phyloP scores from a whole-genome alignment of 2,329 filamentous ascomycete genomes.

The Xylaria sp. region DNA sequence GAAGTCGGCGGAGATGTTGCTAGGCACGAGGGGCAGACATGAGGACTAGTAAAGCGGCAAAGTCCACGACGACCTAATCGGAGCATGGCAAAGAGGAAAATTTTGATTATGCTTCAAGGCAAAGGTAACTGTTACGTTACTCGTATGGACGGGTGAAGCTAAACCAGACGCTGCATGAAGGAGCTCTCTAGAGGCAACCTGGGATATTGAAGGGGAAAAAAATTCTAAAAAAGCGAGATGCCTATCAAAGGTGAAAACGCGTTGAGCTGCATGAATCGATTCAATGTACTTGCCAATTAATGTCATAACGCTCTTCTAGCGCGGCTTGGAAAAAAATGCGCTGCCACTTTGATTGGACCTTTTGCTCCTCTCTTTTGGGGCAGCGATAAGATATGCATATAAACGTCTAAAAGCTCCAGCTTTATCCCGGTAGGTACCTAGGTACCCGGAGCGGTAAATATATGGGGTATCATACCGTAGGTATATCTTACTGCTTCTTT shows the following conservation, averaged over 20 bases:
- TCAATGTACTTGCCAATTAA: neutral
- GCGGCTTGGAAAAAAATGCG: constrained; percentile 18
- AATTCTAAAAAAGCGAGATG: neutral
- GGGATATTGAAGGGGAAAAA: neutral
- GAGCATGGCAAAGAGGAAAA: constrained; percentile 49
- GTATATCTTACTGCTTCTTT: no score
- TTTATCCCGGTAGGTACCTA: neutral
- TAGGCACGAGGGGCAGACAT: constrained; percentile 48
- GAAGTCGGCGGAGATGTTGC: constrained; percentile 31
- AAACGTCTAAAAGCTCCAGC: neutral
- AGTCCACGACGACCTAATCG: constrained; percentile 47
- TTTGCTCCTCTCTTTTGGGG: neutral
- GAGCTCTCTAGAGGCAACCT: neutral
- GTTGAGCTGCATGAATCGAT: neutral
- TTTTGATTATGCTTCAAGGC: constrained; percentile 19
- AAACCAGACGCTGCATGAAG: constrained; percentile 12
- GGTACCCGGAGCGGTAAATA: no score
- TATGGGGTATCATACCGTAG: no score
- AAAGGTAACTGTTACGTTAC: constrained; percentile 18
- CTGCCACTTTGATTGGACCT: constrained; percentile 19
- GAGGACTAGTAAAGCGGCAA: constrained; percentile 45
- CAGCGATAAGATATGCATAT: constrained; percentile 34
- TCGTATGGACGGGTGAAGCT: constrained; percentile 9
- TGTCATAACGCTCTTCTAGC: neutral
- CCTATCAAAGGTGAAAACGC: neutral